phyloP scores from a whole-genome alignment of 495 filamentous ascomycete species.

The Patellaria atrata region DNA sequence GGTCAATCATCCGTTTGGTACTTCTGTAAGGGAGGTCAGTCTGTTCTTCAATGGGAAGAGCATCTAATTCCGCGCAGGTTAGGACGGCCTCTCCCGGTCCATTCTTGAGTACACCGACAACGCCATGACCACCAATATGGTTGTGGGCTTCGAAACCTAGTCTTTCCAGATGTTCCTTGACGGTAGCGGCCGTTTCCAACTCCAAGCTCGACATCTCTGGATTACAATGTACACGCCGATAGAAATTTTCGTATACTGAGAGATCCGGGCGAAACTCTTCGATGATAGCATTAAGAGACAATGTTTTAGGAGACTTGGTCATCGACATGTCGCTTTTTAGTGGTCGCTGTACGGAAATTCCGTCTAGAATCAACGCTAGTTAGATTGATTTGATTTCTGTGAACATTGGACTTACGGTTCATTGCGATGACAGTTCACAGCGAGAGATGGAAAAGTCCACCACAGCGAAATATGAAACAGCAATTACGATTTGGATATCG shows the following conservation, averaged over 20 bases:
- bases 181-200: background rate
- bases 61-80: constrained; percentile 5
- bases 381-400: too few species aligned
- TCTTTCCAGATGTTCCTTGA: background rate
- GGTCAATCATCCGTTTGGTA: constrained; percentile 1
- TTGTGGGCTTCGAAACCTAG: background rate
- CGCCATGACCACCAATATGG: constrained; percentile 7
- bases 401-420: too few species aligned
- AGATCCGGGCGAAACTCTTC: background rate
- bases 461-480: too few species aligned
- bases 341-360: too few species aligned
- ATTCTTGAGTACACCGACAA: constrained; percentile 5
- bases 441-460: too few species aligned
- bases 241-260: background rate
- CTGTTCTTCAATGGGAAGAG: constrained; percentile 2
- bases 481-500: too few species aligned
- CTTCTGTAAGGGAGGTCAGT: constrained; percentile 6
- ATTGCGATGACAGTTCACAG: too few species aligned
- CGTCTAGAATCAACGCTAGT: too few species aligned
- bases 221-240: background rate
- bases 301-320: too few species aligned
- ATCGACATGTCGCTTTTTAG: too few species aligned
- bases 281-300: too few species aligned
- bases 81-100: constrained; percentile 5
- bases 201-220: constrained; percentile 3